A percentile compares a stretch with the other conserved stretches of the same genome.
These are phyloP conservation scores for Albatrellus ellisii DNA, from an alignment of 768 basidiomycete genomes.

Conservation along the genomic window DNA sequence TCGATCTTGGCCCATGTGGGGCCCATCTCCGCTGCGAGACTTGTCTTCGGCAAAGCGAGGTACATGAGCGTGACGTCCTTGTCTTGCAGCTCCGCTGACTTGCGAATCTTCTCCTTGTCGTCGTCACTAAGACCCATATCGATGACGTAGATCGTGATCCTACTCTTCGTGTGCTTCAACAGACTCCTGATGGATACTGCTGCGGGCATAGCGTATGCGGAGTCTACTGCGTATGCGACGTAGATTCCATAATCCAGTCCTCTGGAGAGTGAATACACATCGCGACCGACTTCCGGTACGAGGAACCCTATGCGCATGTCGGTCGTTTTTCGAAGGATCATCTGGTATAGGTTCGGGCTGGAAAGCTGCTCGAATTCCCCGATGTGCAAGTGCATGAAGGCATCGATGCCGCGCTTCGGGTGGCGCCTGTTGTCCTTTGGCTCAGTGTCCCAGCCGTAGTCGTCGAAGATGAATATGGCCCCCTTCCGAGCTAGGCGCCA, in stretches of 20 bases:
- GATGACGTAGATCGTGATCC: slow-evolving; percentile 36
- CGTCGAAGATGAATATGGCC: slow-evolving; percentile 43
- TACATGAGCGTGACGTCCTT: slow-evolving; percentile 30
- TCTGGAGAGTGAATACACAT: slow-evolving; percentile 1
- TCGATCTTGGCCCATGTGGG: slow-evolving; percentile 35
- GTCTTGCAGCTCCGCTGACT: slow-evolving; percentile 18
- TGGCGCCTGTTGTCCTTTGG: slow-evolving; percentile 36
- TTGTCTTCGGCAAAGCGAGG: slow-evolving; percentile 21
- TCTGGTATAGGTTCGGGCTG: slow-evolving; percentile 30
- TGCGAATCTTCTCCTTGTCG: too few species aligned
- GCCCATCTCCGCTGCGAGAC: slow-evolving; percentile 20
- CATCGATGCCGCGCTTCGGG: slow-evolving; percentile 42
- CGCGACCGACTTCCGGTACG: slow-evolving; percentile 12
- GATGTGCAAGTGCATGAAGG: slow-evolving; percentile 36
- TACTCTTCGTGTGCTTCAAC: slow-evolving; percentile 22
- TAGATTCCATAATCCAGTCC: slow-evolving; percentile 34
- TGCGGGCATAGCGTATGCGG: slow-evolving; percentile 32
- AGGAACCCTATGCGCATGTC: slow-evolving; percentile 45
- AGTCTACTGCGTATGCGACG: slow-evolving; percentile 30
- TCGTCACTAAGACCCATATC: slow-evolving; percentile 29
- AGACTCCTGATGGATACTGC: slow-evolving; percentile 34
- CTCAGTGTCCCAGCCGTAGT: slow-evolving; percentile 40
- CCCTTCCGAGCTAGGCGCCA: slow-evolving; percentile 41
- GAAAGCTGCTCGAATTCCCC: slow-evolving; percentile 34
- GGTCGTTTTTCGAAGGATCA: slow-evolving; percentile 35